A percentile compares a stretch with the other conserved stretches of the same genome.
Evolutionary conservation across 495 filamentous ascomycete genomes (phyloP).

Genomic region (Cladorrhinum samala): DNA sequence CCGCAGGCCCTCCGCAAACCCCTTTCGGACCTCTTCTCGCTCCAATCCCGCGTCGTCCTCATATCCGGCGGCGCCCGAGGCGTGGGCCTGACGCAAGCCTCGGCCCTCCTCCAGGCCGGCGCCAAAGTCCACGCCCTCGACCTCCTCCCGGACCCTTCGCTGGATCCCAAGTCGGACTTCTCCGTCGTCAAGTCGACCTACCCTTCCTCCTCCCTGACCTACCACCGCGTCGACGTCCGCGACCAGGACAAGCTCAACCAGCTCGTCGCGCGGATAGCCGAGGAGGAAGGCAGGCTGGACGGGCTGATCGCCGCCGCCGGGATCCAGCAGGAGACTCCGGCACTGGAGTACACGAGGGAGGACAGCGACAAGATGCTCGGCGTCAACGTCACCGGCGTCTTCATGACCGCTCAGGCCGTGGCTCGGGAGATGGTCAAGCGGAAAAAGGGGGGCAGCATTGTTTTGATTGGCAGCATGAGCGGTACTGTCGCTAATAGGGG

Average conservation of each 20-base stretch:
- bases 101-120: conserved; percentile 74
- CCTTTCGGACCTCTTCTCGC: conserved; percentile 68
- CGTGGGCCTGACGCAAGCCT: conserved; percentile 70
- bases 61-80: conserved; percentile 77
- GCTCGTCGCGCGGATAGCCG: conserved; percentile 61
- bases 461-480: conserved; percentile 74
- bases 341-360: conserved; percentile 60
- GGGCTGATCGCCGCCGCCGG: conserved; percentile 78
- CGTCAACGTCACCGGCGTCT: conserved; percentile 70
- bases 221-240: conserved; percentile 83
- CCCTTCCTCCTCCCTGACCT: conserved; percentile 46
- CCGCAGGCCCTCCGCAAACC: conserved; percentile 7
- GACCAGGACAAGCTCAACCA: conserved; percentile 61
- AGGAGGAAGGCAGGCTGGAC: conserved; percentile 66
- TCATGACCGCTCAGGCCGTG: conserved; percentile 72
- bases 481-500: conserved; percentile 69
- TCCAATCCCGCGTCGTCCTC: conserved; percentile 68
- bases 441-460: conserved; percentile 55
- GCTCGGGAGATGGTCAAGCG: conserved; percentile 67
- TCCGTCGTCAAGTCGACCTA: background rate
- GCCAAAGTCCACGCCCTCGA: conserved; percentile 62
- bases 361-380: conserved; percentile 60
- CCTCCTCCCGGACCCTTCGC: conserved; percentile 36
- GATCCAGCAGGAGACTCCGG: conserved; percentile 66
- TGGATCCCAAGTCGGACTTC: conserved; percentile 14